Base-by-base conservation (phyloP, 2,329 filamentous ascomycete genomes). In the Colletotrichum melonis region DNA sequence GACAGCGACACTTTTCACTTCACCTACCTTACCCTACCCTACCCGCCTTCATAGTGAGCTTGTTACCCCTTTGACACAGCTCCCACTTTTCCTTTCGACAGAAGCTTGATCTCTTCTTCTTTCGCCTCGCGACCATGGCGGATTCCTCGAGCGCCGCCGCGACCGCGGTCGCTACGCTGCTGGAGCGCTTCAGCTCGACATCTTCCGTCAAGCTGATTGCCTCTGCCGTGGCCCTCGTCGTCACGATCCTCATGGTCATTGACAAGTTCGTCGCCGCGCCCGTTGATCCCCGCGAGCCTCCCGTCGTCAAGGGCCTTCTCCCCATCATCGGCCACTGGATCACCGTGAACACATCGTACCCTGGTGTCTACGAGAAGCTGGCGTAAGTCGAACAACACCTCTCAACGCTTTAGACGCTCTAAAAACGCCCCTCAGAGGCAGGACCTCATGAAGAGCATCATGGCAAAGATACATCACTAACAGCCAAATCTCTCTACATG, bases 251-350 rank as follows among this genome's bases (percentile, higher is more conserved):
- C 5, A 11, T 73, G 16, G 38, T 56, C 7, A 46, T 69, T 16
- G 67, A 69, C 46, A 70, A 49, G 28, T 22, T 73, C 28, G 19
- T 73, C 19, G 66, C 56, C 4, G 69, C 73, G 5, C 57, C 64
- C 22, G 54, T 80, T 5, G 79, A 82, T 64, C 78, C 82, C 7
- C 78, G 80, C 62, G 86, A 88, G 71, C 86, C 87, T 5, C 84
- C 85, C 4, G 72, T 83, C 0, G 32, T 87, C 30, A 81, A 81
- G 42, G 79, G 83, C 1, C 79, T 62, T 22, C 79, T 88, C 35
- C 87, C 86, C 0, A 78, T 85, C 28, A 75, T 88, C 55, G 86
- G 86, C 2, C 86, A 88, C 75, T 79, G 87, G 28, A 77, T 88
- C 49, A 83, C 79, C 86, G 79, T 87, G 76, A 75, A 86, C 42